Percentiles rank a stretch among this genome's conserved stretches.
Conservation (phyloP, 371 early-diverging fungal genomes). For the Nematocida sp. region DNA sequence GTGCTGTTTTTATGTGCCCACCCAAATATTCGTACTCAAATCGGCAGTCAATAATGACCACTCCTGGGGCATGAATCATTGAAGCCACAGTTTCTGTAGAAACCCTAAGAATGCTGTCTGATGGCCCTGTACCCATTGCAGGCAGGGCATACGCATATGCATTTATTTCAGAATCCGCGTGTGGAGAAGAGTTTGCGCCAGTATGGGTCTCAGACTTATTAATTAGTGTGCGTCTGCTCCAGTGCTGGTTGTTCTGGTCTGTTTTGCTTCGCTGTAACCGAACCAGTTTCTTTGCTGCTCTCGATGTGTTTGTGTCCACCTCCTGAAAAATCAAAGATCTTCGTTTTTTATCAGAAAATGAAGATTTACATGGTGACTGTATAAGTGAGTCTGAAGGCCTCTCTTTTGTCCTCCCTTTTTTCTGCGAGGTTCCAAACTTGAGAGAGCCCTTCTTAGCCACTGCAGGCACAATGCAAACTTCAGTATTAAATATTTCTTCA, state of each 20-base stretch:
- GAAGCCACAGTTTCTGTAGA: constrained; percentile 45
- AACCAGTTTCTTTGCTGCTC: background rate
- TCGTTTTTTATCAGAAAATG: background rate
- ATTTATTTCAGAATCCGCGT: background rate
- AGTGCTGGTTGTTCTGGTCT: background rate
- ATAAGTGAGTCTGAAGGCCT: background rate
- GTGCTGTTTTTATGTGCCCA: constrained; percentile 77
- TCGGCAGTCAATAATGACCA: constrained; percentile 77
- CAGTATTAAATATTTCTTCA: constrained; percentile 25
- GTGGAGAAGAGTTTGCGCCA: background rate
- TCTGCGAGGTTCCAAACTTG: background rate
- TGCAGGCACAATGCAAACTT: background rate
- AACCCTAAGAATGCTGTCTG: constrained; percentile 65
- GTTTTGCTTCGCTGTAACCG: background rate
- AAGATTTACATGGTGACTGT: background rate
- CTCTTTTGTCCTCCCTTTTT: background rate
- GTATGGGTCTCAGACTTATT: background rate
- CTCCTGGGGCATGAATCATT: constrained; percentile 48
- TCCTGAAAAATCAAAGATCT: background rate
- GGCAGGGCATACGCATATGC: constrained; percentile 41
- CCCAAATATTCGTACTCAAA: constrained; percentile 81
- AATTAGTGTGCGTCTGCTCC: background rate
- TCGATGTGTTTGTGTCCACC: background rate
- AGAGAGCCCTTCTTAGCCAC: background rate
- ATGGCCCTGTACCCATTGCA: constrained; percentile 64